Percentiles rank a stretch among this genome's conserved stretches.
Evolutionary conservation across 495 filamentous ascomycete species (phyloP).

Genomic region (Arthonia radiata): DNA sequence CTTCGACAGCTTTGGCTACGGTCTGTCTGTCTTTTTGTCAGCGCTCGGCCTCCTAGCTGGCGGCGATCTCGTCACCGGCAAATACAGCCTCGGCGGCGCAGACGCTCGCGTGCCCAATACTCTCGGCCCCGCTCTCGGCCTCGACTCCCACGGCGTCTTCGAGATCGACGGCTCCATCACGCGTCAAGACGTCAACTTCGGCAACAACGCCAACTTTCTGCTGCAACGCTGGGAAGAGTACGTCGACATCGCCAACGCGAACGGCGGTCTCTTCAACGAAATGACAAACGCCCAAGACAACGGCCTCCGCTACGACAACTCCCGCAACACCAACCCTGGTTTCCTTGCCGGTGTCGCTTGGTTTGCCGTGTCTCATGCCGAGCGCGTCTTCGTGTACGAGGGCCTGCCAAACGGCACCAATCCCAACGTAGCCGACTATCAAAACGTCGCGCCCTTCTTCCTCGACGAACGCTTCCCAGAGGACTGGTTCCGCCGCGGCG

Average conservation of each 20-base stretch:
- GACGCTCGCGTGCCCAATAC: constrained; percentile 8
- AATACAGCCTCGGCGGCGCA: constrained; percentile 7
- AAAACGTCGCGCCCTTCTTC: constrained; percentile 10
- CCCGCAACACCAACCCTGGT: constrained; percentile 7
- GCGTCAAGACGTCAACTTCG: constrained; percentile 10
- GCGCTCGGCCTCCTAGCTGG: constrained; percentile 8
- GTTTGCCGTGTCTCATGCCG: constrained; percentile 8
- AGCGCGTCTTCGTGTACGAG: constrained; percentile 9
- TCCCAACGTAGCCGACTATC: constrained; percentile 4
- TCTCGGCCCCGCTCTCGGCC: constrained; percentile 7
- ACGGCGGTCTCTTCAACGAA: constrained; percentile 5
- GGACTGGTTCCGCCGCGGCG: constrained; percentile 6
- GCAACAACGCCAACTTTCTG: constrained; percentile 9
- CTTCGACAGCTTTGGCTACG: constrained; percentile 7
- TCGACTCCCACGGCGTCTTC: constrained; percentile 8
- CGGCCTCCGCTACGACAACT: constrained; percentile 6
- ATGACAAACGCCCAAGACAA: constrained; percentile 4
- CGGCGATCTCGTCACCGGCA: constrained; percentile 8
- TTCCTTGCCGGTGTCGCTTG: constrained; percentile 8
- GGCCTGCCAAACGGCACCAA: constrained; percentile 9
- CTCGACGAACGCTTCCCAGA: constrained; percentile 10
- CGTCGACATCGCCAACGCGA: constrained; percentile 5
- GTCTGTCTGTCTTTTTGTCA: constrained; percentile 6
- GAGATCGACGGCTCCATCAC: constrained; percentile 10
- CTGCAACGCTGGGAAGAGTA: constrained; percentile 7